Evolutionary conservation across 2,329 filamentous ascomycete genomes (phyloP).

Genomic region (Didymella segeticola): DNA sequence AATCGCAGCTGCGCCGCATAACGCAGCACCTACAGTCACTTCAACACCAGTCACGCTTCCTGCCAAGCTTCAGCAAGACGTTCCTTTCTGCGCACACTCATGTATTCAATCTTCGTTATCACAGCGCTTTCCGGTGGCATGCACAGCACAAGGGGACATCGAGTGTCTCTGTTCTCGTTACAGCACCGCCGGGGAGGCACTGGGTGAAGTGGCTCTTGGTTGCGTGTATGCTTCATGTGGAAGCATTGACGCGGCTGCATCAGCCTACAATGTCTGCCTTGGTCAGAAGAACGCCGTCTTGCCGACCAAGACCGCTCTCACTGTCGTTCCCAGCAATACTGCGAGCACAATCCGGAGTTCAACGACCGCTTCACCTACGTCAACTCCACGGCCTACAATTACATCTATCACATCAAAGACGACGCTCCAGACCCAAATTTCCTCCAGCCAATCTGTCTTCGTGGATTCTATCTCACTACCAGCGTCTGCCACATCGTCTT

Average conservation of each 20-base stretch:
- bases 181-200: constrained; percentile 44
- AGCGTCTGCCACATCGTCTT: constrained; percentile 32
- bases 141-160: constrained; percentile 39
- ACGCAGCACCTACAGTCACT: constrained; percentile 32
- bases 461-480: constrained; percentile 34
- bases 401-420: constrained; percentile 22
- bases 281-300: constrained; percentile 44
- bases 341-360: constrained; percentile 25
- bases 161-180: constrained; percentile 49
- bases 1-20: constrained; percentile 42
- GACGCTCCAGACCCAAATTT: constrained; percentile 16
- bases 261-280: constrained; percentile 47
- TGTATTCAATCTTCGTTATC: constrained; percentile 44
- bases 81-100: constrained; percentile 48
- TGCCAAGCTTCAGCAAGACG: constrained; percentile 33
- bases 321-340: constrained; percentile 34
- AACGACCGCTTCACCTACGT: constrained; percentile 10
- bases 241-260: constrained; percentile 31
- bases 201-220: constrained; percentile 48
- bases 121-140: constrained; percentile 45
- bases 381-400: constrained; percentile 15
- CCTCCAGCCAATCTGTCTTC: constrained; percentile 31
- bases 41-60: constrained; percentile 34
- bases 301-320: constrained; percentile 46
- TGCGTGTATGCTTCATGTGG: constrained; percentile 47